phyloP scores from a whole-genome alignment of 2,329 filamentous ascomycete genomes.

The Hirsutella minnesotensis region DNA sequence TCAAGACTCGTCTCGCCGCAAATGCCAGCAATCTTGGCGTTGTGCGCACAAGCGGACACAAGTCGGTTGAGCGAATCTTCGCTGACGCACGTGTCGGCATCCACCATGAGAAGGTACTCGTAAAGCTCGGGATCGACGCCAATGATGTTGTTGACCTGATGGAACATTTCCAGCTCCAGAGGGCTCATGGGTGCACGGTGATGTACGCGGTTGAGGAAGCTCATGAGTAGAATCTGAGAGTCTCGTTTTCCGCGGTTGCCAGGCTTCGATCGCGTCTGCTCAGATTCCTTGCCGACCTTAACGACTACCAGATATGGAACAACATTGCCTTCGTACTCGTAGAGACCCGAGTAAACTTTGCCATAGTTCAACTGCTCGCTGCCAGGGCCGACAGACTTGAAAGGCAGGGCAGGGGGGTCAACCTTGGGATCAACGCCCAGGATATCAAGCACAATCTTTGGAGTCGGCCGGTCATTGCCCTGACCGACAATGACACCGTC shows the following conservation, averaged over 20 bases:
- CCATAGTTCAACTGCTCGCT: slow-evolving; percentile 94
- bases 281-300: slow-evolving; percentile 94
- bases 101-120: slow-evolving; percentile 94
- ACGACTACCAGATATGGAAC: slow-evolving; percentile 93
- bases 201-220: slow-evolving; percentile 95
- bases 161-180: slow-evolving; percentile 94
- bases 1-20: slow-evolving; percentile 94
- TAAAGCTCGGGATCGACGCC: slow-evolving; percentile 96
- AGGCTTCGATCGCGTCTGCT: slow-evolving; percentile 81
- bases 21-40: slow-evolving; percentile 92
- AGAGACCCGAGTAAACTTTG: slow-evolving; percentile 95
- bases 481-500: slow-evolving; percentile 94
- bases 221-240: slow-evolving; percentile 90
- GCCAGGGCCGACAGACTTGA: slow-evolving; percentile 82
- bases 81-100: slow-evolving; percentile 88
- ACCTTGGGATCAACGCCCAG: slow-evolving; percentile 94
- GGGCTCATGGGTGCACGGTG: slow-evolving; percentile 90
- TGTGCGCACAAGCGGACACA: slow-evolving; percentile 83
- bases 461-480: slow-evolving; percentile 91
- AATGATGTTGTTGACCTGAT: slow-evolving; percentile 98
- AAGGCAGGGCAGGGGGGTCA: slow-evolving; percentile 84
- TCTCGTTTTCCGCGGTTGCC: slow-evolving; percentile 98
- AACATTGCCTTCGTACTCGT: slow-evolving; percentile 95
- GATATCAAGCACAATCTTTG: slow-evolving; percentile 95
- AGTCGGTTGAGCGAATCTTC: slow-evolving; percentile 89